Conservation (phyloP, 2,329 filamentous ascomycete species). For the Aspergillus vadensis region DNA sequence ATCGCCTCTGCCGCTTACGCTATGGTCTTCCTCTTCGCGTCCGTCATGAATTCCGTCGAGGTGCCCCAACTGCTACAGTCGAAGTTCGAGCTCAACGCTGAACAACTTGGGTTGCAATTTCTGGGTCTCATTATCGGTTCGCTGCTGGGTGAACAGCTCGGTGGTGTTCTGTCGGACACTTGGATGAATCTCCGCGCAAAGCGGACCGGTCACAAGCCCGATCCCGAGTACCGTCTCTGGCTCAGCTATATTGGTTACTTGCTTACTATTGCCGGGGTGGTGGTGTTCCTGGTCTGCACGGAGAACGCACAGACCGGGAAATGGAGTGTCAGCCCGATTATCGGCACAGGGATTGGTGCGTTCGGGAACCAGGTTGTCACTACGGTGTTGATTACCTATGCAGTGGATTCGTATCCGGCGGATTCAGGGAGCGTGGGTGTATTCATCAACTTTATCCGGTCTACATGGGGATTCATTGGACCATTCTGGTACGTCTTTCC, state of each 20-base stretch:
- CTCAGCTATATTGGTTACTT: conserved; percentile 57
- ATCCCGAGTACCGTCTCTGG: conserved; percentile 60
- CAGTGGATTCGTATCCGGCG: conserved; percentile 59
- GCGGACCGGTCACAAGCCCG: conserved; percentile 40
- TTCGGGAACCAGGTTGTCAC: conserved; percentile 65
- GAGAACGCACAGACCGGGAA: conserved; percentile 45
- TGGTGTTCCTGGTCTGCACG: conserved; percentile 59
- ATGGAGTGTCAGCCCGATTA: conserved; percentile 59
- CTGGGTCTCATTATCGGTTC: conserved; percentile 60
- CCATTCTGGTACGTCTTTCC: conserved; percentile 33
- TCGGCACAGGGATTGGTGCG: conserved; percentile 56
- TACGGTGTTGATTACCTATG: conserved; percentile 61
- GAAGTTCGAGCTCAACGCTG: conserved; percentile 59
- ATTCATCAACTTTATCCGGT: conserved; percentile 59
- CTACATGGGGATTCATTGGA: conserved; percentile 38
- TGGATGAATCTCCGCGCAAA: conserved; percentile 54
- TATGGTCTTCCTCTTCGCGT: conserved; percentile 60
- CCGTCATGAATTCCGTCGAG: conserved; percentile 59
- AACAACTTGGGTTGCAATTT: conserved; percentile 62
- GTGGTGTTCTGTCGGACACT: conserved; percentile 56
- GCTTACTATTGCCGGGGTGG: conserved; percentile 54
- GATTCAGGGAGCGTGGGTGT: conserved; percentile 60
- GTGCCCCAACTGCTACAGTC: conserved; percentile 60
- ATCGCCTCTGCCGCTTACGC: conserved; percentile 57
- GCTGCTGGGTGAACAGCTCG: conserved; percentile 61